Base-by-base conservation (phyloP, 2,329 filamentous ascomycete genomes). In the Cytospora mali region DNA sequence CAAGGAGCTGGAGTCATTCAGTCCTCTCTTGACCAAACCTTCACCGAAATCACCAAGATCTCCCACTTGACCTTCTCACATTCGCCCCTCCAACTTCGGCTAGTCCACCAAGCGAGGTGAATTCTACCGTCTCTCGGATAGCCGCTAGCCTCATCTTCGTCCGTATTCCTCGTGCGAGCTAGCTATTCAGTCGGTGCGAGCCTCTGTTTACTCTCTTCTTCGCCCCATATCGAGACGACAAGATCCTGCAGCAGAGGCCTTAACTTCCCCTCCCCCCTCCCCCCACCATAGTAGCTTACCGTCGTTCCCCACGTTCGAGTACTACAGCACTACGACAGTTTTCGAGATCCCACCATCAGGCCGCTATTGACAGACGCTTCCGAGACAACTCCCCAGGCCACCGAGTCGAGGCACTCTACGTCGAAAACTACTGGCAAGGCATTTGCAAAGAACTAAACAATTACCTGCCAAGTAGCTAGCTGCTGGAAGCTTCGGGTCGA, bases 1-100 rank as follows among this genome's bases (percentile, higher is more conserved):
- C n/a, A n/a, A 46, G n/a, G 42, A 46, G 42, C 42, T 46, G 42
- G 42, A 46, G 42, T 46, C 42, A 46, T 46, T 46, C 42, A 23
- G 23, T 46, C 42, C 42, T 46, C 42, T 10, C 42, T 23, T 13
- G 42, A 23, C 42, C 42, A 46, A 23, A 46, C n/a, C 42, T 46
- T 46, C n/a, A 46, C n/a, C 42, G 13, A 46, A 46, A 23, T 46
- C 42, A 46, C 14, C 42, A 46, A 46, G 23, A 11, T 11, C 42
- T 23, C n/a, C 42, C n/a, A 46, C 42, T 46, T 46, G 42, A 46
- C n/a, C n/a, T 6, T 46, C n/a, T 18, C 42, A 23, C 42, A 46
- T 23, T n/a, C 42, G 23, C 42, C 10, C 9, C 2, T 18, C 42
- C 18, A 42, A 23, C 42, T 46, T 23, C n/a, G n/a, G 7, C 18